phyloP scores from a whole-genome alignment of 2,329 filamentous ascomycete genomes.

The Blastomyces percursus region DNA sequence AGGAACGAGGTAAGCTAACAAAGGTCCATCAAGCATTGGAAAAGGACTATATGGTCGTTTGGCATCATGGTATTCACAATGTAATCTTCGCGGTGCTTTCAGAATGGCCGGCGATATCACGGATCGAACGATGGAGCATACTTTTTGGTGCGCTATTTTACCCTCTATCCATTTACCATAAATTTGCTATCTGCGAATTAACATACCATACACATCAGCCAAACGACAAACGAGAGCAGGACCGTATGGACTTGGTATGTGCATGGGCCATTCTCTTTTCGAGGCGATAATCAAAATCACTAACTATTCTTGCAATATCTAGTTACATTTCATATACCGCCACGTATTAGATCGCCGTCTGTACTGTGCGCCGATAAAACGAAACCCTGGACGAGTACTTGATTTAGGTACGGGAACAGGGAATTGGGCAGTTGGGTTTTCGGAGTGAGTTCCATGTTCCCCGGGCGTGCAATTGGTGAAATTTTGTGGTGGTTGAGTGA shows the following conservation, averaged over 20 bases:
- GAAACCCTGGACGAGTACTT: slow-evolving; percentile 7
- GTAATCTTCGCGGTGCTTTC: background rate
- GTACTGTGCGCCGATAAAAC: slow-evolving; percentile 8
- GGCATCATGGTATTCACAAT: background rate
- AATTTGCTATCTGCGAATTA: background rate
- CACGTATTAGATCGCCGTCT: slow-evolving; percentile 9
- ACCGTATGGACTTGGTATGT: slow-evolving; percentile 14
- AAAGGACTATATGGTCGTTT: background rate
- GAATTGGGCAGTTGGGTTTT: slow-evolving; percentile 12
- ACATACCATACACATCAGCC: slow-evolving; percentile 8
- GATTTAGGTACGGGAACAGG: slow-evolving; percentile 13
- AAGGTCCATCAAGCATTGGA: background rate
- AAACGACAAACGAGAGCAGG: slow-evolving; percentile 13
- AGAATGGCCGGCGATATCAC: slow-evolving; percentile 14
- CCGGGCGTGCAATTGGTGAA: background rate
- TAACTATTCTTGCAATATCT: background rate
- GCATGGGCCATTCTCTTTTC: background rate
- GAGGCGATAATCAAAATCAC: background rate
- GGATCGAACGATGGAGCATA: slow-evolving; percentile 12
- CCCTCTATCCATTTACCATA: background rate
- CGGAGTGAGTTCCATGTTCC: slow-evolving; percentile 10
- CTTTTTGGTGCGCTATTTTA: slow-evolving; percentile 8
- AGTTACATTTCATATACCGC: slow-evolving; percentile 11
- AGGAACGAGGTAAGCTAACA: slow-evolving; percentile 7
- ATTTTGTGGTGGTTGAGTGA: background rate